Evolutionary conservation across 2,329 filamentous ascomycete species (phyloP), one percentile per base, ranked within the genome.

Genomic region (Fusarium humuli): DNA sequence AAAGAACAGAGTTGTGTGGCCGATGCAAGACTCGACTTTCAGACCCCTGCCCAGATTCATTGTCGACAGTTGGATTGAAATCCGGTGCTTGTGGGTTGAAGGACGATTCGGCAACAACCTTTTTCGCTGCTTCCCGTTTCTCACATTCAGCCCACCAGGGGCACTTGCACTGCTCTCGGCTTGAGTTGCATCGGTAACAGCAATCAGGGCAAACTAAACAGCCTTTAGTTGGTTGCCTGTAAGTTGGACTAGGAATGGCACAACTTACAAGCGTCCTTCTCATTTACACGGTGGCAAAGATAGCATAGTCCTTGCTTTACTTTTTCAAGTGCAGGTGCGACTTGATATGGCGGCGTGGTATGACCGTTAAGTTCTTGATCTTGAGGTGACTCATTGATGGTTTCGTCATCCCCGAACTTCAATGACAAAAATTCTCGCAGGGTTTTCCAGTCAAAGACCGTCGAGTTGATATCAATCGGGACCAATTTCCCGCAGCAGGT

Each of bases 141-240:
- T 67, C 32, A 2, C 62, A 27, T 6, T 46, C 56, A 8, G 27
- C 12, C 64, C 56, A 67, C 62, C 56, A 61, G 2, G 37, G 3
- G 7, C 64, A 67, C 4, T 13, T n/a, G n/a, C 64, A 67, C 7
- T 11, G 18, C 1, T 3, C 5, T 12, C 56, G 57, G 18, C 18
- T 61, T 18, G 30, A 20, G 6, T 46, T 42, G 9, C 64, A 67
- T 7, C n/a, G 45, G 5, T 67, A 49, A 16, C 64, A 67, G 13
- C 62, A 67, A 3, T 62, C 37, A 20, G 64, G 62, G 11, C 64
- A 67, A 16, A 42, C 64, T 67, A 7, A 9, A 23, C 4, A 5
- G 23, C 20, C 2, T 8, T 22, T 16, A 20, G 23, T 66, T 13
- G 54, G 48, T 18, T 11, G 18, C 2, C 3, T 32, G 10, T 10